These are phyloP conservation scores for Pythium vanterpoolii DNA, from an alignment of 352 stramenopile species.

Conservation along the genomic window DNA sequence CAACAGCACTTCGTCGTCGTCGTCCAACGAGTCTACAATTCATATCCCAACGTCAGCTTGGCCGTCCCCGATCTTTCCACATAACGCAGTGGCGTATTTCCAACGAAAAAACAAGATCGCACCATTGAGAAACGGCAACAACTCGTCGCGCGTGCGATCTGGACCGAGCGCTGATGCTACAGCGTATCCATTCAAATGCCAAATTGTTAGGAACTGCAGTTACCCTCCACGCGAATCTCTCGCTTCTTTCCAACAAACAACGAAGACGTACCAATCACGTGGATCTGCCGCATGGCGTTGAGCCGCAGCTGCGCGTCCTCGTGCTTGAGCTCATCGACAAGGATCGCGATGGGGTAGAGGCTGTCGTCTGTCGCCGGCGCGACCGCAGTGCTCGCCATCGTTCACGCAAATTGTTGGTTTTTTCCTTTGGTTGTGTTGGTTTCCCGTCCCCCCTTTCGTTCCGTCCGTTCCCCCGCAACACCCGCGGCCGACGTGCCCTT, in stretches of 20 bases:
- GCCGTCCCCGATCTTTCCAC: background rate
- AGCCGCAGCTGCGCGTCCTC: constrained; percentile 89
- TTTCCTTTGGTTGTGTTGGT: background rate
- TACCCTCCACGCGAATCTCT: background rate
- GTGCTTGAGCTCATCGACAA: constrained; percentile 92
- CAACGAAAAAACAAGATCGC: constrained; percentile 1
- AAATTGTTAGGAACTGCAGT: background rate
- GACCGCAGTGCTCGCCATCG: constrained; percentile 4
- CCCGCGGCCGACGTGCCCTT: constrained; percentile 9
- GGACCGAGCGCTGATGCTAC: constrained; percentile 86
- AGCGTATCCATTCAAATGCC: background rate
- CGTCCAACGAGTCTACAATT: constrained; percentile 91
- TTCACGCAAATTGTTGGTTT: background rate
- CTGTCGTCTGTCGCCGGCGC: constrained; percentile 49
- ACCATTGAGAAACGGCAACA: constrained; percentile 98
- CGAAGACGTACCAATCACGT: constrained; percentile 77
- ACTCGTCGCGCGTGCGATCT: constrained; percentile 90
- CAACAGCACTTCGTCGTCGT: constrained; percentile 97
- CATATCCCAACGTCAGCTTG: background rate
- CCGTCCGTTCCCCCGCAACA: constrained; percentile 6
- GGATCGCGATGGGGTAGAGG: constrained; percentile 86
- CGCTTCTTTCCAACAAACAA: background rate
- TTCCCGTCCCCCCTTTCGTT: constrained; percentile 2
- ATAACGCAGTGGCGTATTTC: background rate
- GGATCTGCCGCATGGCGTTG: constrained; percentile 91